Evolutionary conservation across 208 protist genomes (phyloP), one percentile per base, ranked within the genome.

Genomic region (Trypanosoma mega): DNA sequence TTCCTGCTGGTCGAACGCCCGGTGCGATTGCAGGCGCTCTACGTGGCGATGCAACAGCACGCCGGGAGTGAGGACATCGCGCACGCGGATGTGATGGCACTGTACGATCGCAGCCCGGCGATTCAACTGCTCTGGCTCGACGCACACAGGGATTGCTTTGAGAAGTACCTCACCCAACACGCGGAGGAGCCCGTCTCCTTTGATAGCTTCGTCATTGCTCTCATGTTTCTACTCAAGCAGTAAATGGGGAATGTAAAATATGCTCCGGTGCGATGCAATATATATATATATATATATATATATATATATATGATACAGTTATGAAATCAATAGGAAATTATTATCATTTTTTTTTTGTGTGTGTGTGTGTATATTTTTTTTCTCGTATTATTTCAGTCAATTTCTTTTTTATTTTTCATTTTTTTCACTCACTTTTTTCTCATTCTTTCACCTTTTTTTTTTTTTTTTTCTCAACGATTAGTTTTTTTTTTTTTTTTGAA

Each of bases 21-120:
- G 0, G 68, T 63, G 41, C 74, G 74, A 23, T 63, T 68, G 1
- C 67, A 59, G 44, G 68, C 68, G 23, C 63, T 80, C 12, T 80
- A 67, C 61, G 20, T 47, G 11, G 55, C 63, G 2, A 41, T 80
- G 48, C 54, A 72, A 34, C 36, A 50, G 2, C 23, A 2, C 9
- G 47, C 52, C 12, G 36, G 26, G 12, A 34, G 26, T 21, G 56
- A 56, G 24, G 23, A 36, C 23, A 23, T 79, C 27, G 63, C 41
- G 30, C 36, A 29, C 31, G 53, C 34, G 16, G 68, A 71, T 16
- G 44, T 80, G 1, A 24, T 75, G 20, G 56, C 41, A 1, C 41
- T 80, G 27, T 74, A 72, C 47, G 31, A 53, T 16, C 54, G 68
- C 16, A 80, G 74, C 39, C 68, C 68, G 11, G 55, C 58, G 14